Evolutionary conservation across 2,329 filamentous ascomycete species (phyloP).

Genomic region (Dryadomyces sulphureus): DNA sequence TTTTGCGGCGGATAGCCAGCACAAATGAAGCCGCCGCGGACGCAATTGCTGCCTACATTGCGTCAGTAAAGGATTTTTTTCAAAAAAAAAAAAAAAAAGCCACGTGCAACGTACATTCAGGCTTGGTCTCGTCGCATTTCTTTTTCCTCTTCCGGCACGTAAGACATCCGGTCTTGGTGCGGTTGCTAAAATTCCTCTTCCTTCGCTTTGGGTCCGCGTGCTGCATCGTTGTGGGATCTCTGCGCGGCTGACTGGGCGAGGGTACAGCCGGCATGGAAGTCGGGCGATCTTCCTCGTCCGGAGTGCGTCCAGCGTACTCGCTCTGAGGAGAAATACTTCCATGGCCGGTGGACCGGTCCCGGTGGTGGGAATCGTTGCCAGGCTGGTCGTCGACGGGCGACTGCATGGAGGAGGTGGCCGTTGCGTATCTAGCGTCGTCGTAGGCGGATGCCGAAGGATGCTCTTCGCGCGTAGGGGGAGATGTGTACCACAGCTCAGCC

Average conservation of each 20-base stretch:
- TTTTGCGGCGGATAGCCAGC: conserved; percentile 78
- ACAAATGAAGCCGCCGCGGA: conserved; percentile 78
- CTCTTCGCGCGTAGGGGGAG: conserved; percentile 30
- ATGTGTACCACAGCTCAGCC: conserved; percentile 32
- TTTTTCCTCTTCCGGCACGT: conserved; percentile 89
- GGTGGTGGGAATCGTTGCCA: conserved; percentile 21
- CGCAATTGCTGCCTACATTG: conserved; percentile 65
- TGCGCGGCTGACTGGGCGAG: conserved; percentile 28
- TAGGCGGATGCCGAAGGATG: conserved; percentile 30
- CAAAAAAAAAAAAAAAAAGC: background rate
- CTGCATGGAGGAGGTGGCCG: conserved; percentile 28
- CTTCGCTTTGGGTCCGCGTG: conserved; percentile 53
- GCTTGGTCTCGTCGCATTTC: conserved; percentile 92
- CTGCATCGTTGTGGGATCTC: conserved; percentile 24
- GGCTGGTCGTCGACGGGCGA: conserved; percentile 30
- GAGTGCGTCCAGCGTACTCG: conserved; percentile 37
- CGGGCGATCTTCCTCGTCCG: conserved; percentile 35
- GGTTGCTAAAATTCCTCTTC: conserved; percentile 78
- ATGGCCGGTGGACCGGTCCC: conserved; percentile 5
- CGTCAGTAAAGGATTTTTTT: conserved; percentile 4
- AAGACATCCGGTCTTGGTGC: conserved; percentile 90
- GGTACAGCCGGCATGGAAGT: conserved; percentile 28
- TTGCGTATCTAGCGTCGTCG: conserved; percentile 29
- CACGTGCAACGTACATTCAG: conserved; percentile 55
- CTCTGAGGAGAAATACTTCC: conserved; percentile 28